Conservation (phyloP, 192 early-diverging fungal species). For the Kickxella alabastrina region DNA sequence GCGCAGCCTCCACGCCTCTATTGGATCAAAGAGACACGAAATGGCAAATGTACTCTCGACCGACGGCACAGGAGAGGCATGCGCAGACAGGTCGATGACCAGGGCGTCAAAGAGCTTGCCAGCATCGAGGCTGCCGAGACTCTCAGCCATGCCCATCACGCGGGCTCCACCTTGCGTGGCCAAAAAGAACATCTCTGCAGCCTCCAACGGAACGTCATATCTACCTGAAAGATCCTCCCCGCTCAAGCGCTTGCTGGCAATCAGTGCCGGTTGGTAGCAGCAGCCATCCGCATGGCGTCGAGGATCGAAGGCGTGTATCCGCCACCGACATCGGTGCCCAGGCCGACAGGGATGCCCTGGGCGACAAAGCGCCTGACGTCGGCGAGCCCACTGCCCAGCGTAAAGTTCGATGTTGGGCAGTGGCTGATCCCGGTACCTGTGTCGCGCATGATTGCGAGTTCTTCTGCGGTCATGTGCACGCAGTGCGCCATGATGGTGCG, state of each 20-base stretch:
- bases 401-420: slow-evolving; percentile 91
- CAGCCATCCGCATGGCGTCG: slow-evolving; percentile 80
- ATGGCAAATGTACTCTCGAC: slow-evolving; percentile 23
- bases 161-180: slow-evolving; percentile 90
- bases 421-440: slow-evolving; percentile 77
- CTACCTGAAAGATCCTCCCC: slow-evolving; percentile 11
- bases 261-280: slow-evolving; percentile 68
- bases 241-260: slow-evolving; percentile 22
- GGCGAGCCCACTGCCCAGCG: slow-evolving; percentile 72
- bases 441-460: slow-evolving; percentile 62
- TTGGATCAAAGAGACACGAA: not conserved
- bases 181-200: slow-evolving; percentile 75
- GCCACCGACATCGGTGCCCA: slow-evolving; percentile 92
- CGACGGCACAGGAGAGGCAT: slow-evolving; percentile 47
- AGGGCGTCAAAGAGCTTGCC: slow-evolving; percentile 95
- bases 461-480: slow-evolving; percentile 76
- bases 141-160: slow-evolving; percentile 65
- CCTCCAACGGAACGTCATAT: slow-evolving; percentile 54
- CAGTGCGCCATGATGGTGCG: slow-evolving; percentile 90
- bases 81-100: slow-evolving; percentile 67
- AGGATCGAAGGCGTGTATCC: slow-evolving; percentile 83
- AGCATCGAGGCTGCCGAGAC: slow-evolving; percentile 75
- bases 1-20: slow-evolving; percentile 37
- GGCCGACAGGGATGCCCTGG: slow-evolving; percentile 76
- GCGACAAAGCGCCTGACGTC: slow-evolving; percentile 73